Evolutionary conservation across 164 flowering plant species (phyloP), one percentile per base, ranked within the genome.

Genomic region (Litsea cubeba): DNA sequence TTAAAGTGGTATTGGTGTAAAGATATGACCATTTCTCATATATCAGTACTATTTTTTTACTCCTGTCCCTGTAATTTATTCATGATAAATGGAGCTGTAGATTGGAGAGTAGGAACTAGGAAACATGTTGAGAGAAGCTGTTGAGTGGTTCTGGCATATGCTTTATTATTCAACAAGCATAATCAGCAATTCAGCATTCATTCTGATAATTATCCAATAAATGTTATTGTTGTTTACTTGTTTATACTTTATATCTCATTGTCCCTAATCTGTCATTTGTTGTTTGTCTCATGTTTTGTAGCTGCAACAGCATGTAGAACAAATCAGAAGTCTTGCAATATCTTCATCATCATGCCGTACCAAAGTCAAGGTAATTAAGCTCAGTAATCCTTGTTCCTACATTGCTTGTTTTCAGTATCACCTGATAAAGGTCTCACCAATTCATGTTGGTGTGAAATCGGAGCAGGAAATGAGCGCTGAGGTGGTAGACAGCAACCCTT

Each of bases 401-500:
- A 14, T 60, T 3, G n/a, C 8, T 51, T 69, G n/a, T 28, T 30
- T 57, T 54, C n/a, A 62, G 68, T 23, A 28, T 26, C 25, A 12
- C 15, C 62, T 50, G 50, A 32, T 69, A 22, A 25, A 50, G 50
- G 12, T 65, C 17, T n/a, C 14, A 60, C 22, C 71, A 66, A 69
- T 73, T 32, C 40, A 8, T 30, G n/a, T 25, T 22, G 32, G 32
- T 25, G 32, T 25, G 69, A 32, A 26, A 32, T 83, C 51, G 18
- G 81, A 23, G 68, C 89, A 95, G 99, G 95, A 93, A 81, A 88
- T 93, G 97, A 95, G 98, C 79, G 90, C 95, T 3, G 99, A 95
- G 82, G 97, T 95, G 76, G 93, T 95, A 58, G 99, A 95, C 76
- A 93, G 97, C 81, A 95, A 95, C 72, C 99, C 99, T 11, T 95